Conservation (phyloP, 2,329 filamentous ascomycete genomes). For the Colletotrichum spaethianum region DNA sequence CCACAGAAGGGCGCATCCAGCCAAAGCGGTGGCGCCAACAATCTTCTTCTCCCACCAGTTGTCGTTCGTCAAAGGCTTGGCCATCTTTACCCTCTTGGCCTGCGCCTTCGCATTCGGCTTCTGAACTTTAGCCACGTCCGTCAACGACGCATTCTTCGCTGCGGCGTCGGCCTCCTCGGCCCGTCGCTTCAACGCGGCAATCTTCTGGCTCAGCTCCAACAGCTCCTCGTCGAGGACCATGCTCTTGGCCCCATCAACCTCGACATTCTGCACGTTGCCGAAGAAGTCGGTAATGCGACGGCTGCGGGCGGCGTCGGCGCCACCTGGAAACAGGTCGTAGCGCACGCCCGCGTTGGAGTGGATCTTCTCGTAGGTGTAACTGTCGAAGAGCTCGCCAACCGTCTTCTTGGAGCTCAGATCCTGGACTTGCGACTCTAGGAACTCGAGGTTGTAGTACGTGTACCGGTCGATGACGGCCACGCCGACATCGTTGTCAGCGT, state of each 20-base stretch:
- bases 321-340: conserved; percentile 94
- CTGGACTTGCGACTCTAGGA: conserved; percentile 90
- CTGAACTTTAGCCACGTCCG: conserved; percentile 5
- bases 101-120: conserved; percentile 43
- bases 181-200: conserved; percentile 66
- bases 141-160: conserved; percentile 42
- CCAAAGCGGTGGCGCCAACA: conserved; percentile 72
- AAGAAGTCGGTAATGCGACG: conserved; percentile 97
- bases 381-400: conserved; percentile 94
- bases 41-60: conserved; percentile 78
- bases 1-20: conserved; percentile 74
- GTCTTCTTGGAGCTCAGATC: conserved; percentile 91
- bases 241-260: conserved; percentile 79
- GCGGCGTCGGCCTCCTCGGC: conserved; percentile 61
- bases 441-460: conserved; percentile 98
- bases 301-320: conserved; percentile 81
- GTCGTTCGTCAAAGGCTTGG: conserved; percentile 75
- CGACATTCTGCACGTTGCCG: conserved; percentile 97
- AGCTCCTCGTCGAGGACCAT: conserved; percentile 80
- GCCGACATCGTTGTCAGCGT: conserved; percentile 97
- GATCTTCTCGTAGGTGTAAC: conserved; percentile 94
- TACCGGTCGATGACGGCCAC: conserved; percentile 98
- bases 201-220: conserved; percentile 79
- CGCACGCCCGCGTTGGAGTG: conserved; percentile 92
- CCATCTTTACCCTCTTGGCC: conserved; percentile 39